A percentile compares a stretch with the other conserved stretches of the same genome.
phyloP scores from a whole-genome alignment of 176 grass and related monocot species.

The Oryza rufipogon region DNA sequence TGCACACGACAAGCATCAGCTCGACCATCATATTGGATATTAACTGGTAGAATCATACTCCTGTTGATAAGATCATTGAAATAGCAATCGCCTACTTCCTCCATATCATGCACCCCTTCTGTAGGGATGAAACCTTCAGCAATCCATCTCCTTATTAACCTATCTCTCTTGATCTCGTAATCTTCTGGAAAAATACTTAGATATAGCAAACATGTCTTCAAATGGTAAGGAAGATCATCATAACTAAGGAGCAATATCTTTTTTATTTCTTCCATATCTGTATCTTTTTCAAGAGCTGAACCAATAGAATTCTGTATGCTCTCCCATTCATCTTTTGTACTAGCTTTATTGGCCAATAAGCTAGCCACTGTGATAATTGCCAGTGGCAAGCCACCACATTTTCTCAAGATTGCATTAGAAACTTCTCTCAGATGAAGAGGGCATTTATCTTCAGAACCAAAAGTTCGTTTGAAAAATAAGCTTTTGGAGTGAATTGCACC shows the following conservation, averaged over 20 bases:
- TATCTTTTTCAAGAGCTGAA: conserved; percentile 30
- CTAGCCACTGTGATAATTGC: conserved; percentile 19
- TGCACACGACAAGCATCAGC: conserved; percentile 39
- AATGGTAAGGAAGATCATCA: conserved; percentile 33
- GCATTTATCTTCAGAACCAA: conserved; percentile 24
- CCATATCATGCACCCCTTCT: conserved; percentile 16
- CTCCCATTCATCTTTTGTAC: conserved; percentile 23
- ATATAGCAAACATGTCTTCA: conserved; percentile 35
- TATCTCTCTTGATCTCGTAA: conserved; percentile 35
- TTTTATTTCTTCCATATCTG: conserved; percentile 17
- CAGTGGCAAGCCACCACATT: conserved; percentile 36
- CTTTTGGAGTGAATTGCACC: conserved; percentile 7
- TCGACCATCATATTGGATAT: conserved; percentile 25
- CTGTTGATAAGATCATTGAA: conserved; percentile 41
- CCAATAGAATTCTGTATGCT: conserved; percentile 11
- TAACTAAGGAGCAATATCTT: conserved; percentile 28
- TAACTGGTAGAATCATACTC: conserved; percentile 29
- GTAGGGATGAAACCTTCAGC: conserved; percentile 36
- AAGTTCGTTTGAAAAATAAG: conserved; percentile 37
- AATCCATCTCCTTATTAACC: conserved; percentile 45
- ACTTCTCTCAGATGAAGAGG: conserved; percentile 20
- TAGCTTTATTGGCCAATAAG: conserved; percentile 26
- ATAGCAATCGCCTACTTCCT: conserved; percentile 37
- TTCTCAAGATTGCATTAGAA: conserved; percentile 33
- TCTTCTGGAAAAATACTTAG: conserved; percentile 45